A percentile compares a stretch with the other conserved stretches of the same genome.
These are phyloP conservation scores for Cicer chorassanicum DNA, from an alignment of 306 rosid genomes.

Conservation along the genomic window DNA sequence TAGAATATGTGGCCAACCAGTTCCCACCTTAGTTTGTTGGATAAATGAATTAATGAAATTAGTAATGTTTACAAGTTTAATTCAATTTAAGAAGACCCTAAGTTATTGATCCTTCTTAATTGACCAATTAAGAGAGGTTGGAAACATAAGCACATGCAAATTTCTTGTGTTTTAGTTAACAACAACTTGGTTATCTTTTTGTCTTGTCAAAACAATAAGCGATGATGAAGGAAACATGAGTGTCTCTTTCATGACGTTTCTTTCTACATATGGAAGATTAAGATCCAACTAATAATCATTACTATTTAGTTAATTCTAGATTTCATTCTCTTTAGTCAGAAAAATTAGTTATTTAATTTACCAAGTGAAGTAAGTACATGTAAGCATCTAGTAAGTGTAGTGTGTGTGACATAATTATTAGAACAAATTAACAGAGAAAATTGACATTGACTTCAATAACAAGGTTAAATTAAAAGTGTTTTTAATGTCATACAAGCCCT, in stretches of 20 bases:
- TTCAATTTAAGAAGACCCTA: conserved; percentile 58
- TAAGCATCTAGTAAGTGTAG: background rate
- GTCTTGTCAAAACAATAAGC: conserved; percentile 57
- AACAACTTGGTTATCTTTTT: conserved; percentile 60
- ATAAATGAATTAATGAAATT: conserved; percentile 27
- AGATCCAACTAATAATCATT: conserved; percentile 55
- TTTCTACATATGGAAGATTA: conserved; percentile 66
- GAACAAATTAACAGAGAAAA: background rate
- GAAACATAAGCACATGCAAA: conserved; percentile 89
- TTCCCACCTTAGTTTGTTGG: conserved; percentile 61
- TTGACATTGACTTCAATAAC: conserved; percentile 54
- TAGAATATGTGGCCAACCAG: conserved; percentile 50
- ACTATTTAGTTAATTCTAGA: conserved; percentile 42
- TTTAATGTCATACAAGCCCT: conserved; percentile 40
- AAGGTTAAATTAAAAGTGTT: conserved; percentile 46
- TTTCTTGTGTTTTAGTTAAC: conserved; percentile 60
- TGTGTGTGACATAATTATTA: background rate
- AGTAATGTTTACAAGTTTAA: conserved; percentile 48
- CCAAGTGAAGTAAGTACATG: conserved; percentile 38
- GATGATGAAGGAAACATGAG: conserved; percentile 66
- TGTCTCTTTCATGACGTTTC: conserved; percentile 62
- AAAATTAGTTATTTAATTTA: conserved; percentile 30
- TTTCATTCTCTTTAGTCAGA: conserved; percentile 36
- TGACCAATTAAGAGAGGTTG: conserved; percentile 64
- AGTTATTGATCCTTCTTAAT: conserved; percentile 54